Evolutionary conservation across 2,329 filamentous ascomycete species (phyloP), one percentile per base, ranked within the genome.

Genomic region (Fusarium cyanostomum): DNA sequence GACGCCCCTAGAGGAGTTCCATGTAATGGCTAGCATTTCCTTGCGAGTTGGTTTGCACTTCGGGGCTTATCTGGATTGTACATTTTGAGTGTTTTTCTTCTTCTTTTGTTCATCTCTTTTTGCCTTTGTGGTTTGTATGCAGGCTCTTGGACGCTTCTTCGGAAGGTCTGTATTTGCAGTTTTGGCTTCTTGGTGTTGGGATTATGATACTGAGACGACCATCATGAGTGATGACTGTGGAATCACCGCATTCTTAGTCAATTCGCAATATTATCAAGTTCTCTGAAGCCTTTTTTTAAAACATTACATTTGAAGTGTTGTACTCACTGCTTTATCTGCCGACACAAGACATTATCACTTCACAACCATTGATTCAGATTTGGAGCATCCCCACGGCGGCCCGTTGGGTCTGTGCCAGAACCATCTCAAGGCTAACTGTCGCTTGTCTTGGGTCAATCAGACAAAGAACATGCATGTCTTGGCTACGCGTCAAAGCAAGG

Each of bases 181-280:
- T 62, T 53, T 52, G 48, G 41, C 45, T 60, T 63, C 52, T 66
- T 63, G 63, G 56, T 70, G 64, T 73, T 71, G 57, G 70, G 64
- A 72, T 74, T 64, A 74, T 65, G 72, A 74, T 71, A 72, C 66
- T 71, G 66, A 72, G 63, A 74, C 51, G 72, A 73, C 61, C 58
- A 60, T 73, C 52, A 74, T 71, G 72, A 73, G 64, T 72, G 66
- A 73, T 67, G 72, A 70, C 67, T 70, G 67, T 69, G 50, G 65
- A 71, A 69, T 66, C 60, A 44, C 62, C 59, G 56, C 54, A 68
- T 71, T 72, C 68, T 65, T 52, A 71, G 67, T 72, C 70, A 69
- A 58, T 67, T 72, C 56, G 61, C 63, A 64, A 64, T 56, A 52
- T 51, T 45, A 54, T 46, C 9, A 43, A 52, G 24, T 46, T 52